These are phyloP conservation scores for Dictyostelium firmibasis DNA, from an alignment of 78 protist species.

Conservation along the genomic window DNA sequence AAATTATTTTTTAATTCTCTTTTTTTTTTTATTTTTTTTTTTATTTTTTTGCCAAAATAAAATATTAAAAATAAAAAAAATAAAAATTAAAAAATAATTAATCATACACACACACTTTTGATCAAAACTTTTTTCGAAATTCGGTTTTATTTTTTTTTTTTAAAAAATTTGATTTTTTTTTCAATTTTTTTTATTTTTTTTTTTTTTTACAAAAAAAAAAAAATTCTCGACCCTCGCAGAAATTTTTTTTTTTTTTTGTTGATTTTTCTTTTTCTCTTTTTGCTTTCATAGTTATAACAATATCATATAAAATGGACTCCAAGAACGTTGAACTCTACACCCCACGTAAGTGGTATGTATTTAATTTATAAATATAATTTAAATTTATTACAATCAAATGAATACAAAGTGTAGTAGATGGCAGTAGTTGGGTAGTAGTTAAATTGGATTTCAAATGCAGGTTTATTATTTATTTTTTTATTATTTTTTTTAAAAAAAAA, in stretches of 20 bases:
- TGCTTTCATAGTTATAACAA: neutral
- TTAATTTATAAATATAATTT: too few relatives aligned
- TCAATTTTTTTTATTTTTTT: neutral
- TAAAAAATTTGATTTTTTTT: neutral
- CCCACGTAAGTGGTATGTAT: slow-evolving; percentile 93
- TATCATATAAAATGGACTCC: slow-evolving; percentile 81
- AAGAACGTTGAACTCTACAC: slow-evolving; percentile 90
- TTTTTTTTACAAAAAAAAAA: neutral
- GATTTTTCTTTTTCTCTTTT: neutral
- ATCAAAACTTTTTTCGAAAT: neutral
- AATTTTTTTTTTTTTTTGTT: neutral
- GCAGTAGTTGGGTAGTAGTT: neutral
- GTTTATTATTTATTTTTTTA: neutral
- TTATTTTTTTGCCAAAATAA: neutral
- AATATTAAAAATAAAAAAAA: too few relatives aligned
- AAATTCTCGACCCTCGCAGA: neutral
- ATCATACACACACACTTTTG: neutral
- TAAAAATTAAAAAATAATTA: too few relatives aligned
- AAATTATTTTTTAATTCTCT: neutral
- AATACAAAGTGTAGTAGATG: neutral
- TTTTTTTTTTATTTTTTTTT: neutral
- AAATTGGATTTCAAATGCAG: neutral
- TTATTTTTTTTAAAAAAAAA: too few relatives aligned
- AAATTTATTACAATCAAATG: too few relatives aligned
- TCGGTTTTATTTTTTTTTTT: neutral